phyloP scores from a whole-genome alignment of 768 basidiomycete genomes.

The Lactifluus rugatus region DNA sequence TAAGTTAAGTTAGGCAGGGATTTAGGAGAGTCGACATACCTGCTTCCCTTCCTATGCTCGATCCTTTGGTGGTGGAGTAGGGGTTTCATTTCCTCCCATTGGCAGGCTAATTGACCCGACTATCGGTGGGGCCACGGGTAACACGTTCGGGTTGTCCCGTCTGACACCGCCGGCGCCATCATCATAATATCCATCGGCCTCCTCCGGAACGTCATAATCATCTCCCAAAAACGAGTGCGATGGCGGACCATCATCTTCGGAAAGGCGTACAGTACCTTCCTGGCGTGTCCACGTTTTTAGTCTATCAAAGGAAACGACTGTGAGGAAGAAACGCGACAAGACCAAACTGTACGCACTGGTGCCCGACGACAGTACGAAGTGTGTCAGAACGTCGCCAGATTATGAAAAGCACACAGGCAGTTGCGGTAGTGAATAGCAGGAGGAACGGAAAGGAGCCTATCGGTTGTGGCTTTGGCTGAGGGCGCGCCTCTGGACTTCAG shows the following conservation, averaged over 20 bases:
- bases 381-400: conserved; percentile 51
- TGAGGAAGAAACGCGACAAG: not conserved
- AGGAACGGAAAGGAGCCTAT: conserved; percentile 46
- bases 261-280: conserved; percentile 53
- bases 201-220: conserved; percentile 39
- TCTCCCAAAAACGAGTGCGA: conserved; percentile 50
- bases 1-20: no score
- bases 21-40: not conserved
- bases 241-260: conserved; percentile 58
- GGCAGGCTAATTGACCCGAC: not conserved
- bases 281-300: conserved; percentile 43
- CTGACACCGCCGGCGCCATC: conserved; percentile 31
- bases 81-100: not conserved
- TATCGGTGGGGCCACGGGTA: not conserved
- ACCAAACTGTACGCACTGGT: conserved; percentile 34
- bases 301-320: conserved; percentile 26
- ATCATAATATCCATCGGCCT: conserved; percentile 30
- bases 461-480: conserved; percentile 51
- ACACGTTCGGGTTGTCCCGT: not conserved
- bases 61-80: conserved; percentile 5
- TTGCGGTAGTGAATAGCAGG: conserved; percentile 45
- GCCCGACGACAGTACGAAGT: conserved; percentile 46
- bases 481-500: conserved; percentile 26
- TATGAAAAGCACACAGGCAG: conserved; percentile 45
- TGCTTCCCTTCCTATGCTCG: not conserved